Percentiles rank a stretch among this genome's conserved stretches.
These are phyloP conservation scores for Stephanodiscus minutulus DNA, from an alignment of 108 stramenopile genomes.

Conservation along the genomic window DNA sequence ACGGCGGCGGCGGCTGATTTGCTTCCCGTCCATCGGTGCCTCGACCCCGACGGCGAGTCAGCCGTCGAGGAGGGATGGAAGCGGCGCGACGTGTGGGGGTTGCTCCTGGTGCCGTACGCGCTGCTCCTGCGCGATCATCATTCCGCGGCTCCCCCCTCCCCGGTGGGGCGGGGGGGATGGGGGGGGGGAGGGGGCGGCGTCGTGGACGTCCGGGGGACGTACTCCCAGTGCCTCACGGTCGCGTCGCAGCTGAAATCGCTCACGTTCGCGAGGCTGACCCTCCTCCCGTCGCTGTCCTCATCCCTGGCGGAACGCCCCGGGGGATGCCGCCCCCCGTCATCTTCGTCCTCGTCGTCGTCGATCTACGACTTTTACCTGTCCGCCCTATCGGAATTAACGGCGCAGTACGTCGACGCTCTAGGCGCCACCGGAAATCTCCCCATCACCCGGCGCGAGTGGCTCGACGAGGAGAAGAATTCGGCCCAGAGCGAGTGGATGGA, in stretches of 20 bases:
- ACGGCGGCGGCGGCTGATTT: constrained; percentile 30
- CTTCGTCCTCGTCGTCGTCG: constrained; percentile 20
- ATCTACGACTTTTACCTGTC: constrained; percentile 69
- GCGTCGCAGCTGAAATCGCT: constrained; percentile 67
- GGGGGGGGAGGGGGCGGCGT: constrained; percentile 16
- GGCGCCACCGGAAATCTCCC: constrained; percentile 59
- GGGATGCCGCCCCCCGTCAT: constrained; percentile 11
- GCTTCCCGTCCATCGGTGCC: constrained; percentile 49
- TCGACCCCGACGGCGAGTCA: constrained; percentile 44
- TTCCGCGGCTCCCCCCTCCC: constrained; percentile 45
- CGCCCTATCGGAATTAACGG: constrained; percentile 64
- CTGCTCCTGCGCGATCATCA: constrained; percentile 53
- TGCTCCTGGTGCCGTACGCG: constrained; percentile 67
- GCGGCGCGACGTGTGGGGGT: constrained; percentile 71
- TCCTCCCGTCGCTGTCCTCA: constrained; percentile 61
- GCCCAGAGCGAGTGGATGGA: constrained; percentile 58
- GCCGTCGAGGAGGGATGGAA: constrained; percentile 55
- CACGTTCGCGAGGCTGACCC: constrained; percentile 67
- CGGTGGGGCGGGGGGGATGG: no score
- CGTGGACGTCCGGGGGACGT: constrained; percentile 48
- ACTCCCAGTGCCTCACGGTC: constrained; percentile 52
- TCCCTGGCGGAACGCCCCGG: constrained; percentile 10
- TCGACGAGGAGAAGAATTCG: constrained; percentile 62
- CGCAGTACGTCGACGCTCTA: constrained; percentile 67
- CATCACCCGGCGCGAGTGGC: constrained; percentile 70